phyloP scores from a whole-genome alignment of 176 grass and related monocot species.

The Zoysia pacifica region DNA sequence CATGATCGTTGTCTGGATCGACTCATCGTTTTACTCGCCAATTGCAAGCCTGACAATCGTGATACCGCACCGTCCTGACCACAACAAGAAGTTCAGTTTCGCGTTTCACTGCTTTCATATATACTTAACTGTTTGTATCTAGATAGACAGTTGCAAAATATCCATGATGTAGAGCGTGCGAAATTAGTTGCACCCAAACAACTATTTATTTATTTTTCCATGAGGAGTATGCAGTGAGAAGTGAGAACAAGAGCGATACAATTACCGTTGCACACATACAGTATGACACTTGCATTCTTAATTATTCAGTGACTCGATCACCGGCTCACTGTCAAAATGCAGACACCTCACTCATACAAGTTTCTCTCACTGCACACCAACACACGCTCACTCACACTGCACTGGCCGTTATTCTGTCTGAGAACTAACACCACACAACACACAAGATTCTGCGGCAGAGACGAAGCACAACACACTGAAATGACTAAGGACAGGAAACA shows the following conservation, averaged over 20 bases:
- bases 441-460: slow-evolving; percentile 2
- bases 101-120: no score
- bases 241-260: neutral
- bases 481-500: slow-evolving; percentile 1
- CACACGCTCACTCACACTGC: slow-evolving; percentile 2
- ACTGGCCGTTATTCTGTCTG: slow-evolving; percentile 25
- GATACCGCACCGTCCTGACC: no score
- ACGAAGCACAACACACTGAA: neutral
- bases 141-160: no score
- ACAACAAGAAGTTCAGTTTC: no score
- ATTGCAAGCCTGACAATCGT: no score
- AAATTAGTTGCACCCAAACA: neutral
- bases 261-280: neutral
- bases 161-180: neutral
- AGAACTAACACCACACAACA: slow-evolving; percentile 4
- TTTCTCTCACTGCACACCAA: slow-evolving; percentile 25
- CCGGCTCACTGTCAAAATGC: neutral
- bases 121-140: no score
- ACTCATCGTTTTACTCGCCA: no score
- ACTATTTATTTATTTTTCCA: no score
- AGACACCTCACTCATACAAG: neutral
- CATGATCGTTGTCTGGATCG: no score
- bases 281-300: slow-evolving; percentile 16
- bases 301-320: neutral
- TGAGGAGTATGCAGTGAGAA: no score